A percentile compares a stretch with the other conserved stretches of the same genome.
Conservation (phyloP, 352 stramenopile genomes). For the Phytophthora sp. region DNA sequence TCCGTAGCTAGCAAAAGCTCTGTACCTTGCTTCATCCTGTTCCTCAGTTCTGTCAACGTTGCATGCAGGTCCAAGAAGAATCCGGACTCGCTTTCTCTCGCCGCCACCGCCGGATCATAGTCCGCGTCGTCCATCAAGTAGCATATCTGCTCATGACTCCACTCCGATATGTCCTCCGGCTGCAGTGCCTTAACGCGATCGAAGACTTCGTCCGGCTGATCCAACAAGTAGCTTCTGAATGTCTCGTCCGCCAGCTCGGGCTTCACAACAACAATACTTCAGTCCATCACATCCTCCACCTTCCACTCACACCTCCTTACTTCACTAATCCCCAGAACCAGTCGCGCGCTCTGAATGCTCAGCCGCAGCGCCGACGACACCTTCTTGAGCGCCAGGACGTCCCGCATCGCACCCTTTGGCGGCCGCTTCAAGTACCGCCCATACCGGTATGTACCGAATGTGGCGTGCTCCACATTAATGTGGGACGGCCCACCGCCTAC, state of each 20-base stretch:
- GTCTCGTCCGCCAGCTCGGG: constrained; percentile 46
- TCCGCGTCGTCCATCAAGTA: constrained; percentile 53
- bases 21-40: constrained; percentile 36
- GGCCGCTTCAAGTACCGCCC: background rate
- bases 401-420: no score
- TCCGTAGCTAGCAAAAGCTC: background rate
- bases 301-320: constrained; percentile 14
- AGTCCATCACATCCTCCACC: background rate
- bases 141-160: constrained; percentile 52
- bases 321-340: constrained; percentile 31
- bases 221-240: constrained; percentile 53
- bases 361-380: constrained; percentile 51
- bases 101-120: constrained; percentile 58
- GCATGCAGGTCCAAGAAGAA: constrained; percentile 69
- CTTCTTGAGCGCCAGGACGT: constrained; percentile 65
- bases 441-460: background rate
- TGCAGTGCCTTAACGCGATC: constrained; percentile 24
- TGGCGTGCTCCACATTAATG: constrained; percentile 2
- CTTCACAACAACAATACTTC: constrained; percentile 4
- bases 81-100: constrained; percentile 63
- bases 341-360: constrained; percentile 47
- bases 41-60: constrained; percentile 38
- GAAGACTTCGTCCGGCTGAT: constrained; percentile 48
- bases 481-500: background rate
- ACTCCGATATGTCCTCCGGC: constrained; percentile 37